A percentile compares a stretch with the other conserved stretches of the same genome.
Conservation (phyloP, 257 asterid genomes). For the Cinchona pubescens region DNA sequence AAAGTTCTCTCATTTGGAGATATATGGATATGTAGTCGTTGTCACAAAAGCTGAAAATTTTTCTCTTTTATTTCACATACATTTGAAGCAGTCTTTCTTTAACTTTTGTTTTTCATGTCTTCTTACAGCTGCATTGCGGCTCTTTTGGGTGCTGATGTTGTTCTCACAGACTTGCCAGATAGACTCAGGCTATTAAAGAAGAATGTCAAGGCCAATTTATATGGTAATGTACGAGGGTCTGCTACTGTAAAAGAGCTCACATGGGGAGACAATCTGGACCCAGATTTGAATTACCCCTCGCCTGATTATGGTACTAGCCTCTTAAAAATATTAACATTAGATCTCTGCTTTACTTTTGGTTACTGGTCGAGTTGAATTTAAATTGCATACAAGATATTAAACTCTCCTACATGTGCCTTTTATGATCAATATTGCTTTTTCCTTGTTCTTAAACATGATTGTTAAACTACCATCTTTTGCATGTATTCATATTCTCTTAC, state of each 20-base stretch:
- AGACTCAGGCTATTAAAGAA: constrained; percentile 74
- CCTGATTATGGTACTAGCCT: constrained; percentile 72
- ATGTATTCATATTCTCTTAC: background rate
- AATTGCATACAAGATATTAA: background rate
- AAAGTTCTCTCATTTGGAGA: background rate
- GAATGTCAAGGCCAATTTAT: constrained; percentile 72
- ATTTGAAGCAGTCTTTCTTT: background rate
- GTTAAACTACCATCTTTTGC: background rate
- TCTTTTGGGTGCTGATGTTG: constrained; percentile 75
- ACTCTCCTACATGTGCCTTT: background rate
- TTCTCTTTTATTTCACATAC: background rate
- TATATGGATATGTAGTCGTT: background rate
- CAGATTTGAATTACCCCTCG: constrained; percentile 43
- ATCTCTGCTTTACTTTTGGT: background rate
- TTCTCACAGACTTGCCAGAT: constrained; percentile 87
- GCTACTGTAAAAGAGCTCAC: constrained; percentile 72
- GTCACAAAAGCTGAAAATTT: background rate
- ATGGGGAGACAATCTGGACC: constrained; percentile 74
- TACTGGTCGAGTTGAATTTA: background rate
- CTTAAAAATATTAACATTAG: too few species aligned
- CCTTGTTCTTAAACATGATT: background rate
- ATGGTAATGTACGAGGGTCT: constrained; percentile 72
- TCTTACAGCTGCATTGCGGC: constrained; percentile 84
- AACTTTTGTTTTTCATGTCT: constrained; percentile 13
- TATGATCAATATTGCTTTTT: background rate